These are phyloP conservation scores for Erythrophleum fordii DNA, from an alignment of 306 rosid species.

Conservation along the genomic window DNA sequence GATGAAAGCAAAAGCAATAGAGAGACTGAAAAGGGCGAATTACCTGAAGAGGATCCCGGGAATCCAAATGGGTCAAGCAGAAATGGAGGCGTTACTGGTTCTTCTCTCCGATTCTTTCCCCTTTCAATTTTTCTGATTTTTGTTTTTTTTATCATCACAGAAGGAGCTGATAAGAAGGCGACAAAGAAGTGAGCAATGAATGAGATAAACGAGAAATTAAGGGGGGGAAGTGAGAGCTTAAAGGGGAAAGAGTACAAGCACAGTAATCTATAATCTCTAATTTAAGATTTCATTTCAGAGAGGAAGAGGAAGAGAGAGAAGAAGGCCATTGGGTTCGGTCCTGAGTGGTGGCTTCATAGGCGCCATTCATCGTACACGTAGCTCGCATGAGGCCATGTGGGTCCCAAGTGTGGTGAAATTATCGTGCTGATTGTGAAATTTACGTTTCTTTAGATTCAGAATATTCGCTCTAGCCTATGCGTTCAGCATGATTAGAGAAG, in stretches of 20 bases:
- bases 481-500: background rate
- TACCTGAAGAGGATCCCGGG: conserved; percentile 43
- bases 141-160: background rate
- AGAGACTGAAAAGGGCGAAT: background rate
- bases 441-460: conserved; percentile 11
- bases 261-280: conserved; percentile 33
- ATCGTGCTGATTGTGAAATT: background rate
- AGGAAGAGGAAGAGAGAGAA: background rate
- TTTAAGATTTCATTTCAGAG: conserved; percentile 18
- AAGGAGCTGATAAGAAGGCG: conserved; percentile 25
- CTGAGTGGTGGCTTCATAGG: background rate
- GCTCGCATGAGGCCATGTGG: conserved; percentile 42
- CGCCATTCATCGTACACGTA: conserved; percentile 43
- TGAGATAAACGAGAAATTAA: background rate
- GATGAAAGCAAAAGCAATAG: background rate
- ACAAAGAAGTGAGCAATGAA: conserved; percentile 25
- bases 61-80: conserved; percentile 12
- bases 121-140: background rate
- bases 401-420: conserved; percentile 33
- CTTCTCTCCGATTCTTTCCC: background rate
- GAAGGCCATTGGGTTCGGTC: background rate
- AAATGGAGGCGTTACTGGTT: background rate
- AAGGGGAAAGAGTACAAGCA: conserved; percentile 20
- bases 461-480: background rate
- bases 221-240: conserved; percentile 15